Evolutionary conservation across 768 basidiomycete species (phyloP), one percentile per base, ranked within the genome.

Genomic region (Rubroboletus satanas): DNA sequence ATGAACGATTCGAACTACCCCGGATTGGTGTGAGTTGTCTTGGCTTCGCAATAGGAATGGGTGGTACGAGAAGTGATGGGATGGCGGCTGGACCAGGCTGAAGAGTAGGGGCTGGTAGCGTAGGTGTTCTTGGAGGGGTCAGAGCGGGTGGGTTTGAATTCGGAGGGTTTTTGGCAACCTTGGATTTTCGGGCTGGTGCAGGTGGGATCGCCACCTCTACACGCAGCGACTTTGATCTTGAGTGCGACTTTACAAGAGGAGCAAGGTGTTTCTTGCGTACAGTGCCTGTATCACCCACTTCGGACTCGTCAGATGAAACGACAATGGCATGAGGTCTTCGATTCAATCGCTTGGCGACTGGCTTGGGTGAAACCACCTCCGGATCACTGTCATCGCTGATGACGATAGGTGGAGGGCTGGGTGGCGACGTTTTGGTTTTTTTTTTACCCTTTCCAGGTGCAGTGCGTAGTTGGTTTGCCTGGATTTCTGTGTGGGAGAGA

Each of bases 21-120:
- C 81, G 79, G 51, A 89, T 86, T 9, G 88, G 88, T 4, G 88
- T 90, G 31, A 89, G 77, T 58, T 77, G 83, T 26, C 86, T 82
- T n/a, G 76, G 64, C 59, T 79, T 84, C 35, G 56, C 26, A 21
- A 69, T 71, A 41, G 54, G 59, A n/a, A 58, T 36, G 15, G 54
- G 51, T 17, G 52, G 58, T 4, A 44, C 47, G 29, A 60, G 48
- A 38, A 45, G 26, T n/a, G 56, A 29, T 15, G 54, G 54, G n/a
- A 52, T 6, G 37, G 44, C 10, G 14, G 36, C 14, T 36, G 56
- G 28, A 41, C n/a, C 26, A 2, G 18, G 35, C 49, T 31, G 56
- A 28, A 52, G 26, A 12, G 38, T 26, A 18, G 52, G 56, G 23
- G 29, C 28, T 33, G 35, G 48, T 23, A 4, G 51, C 18, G 45